A percentile compares a stretch with the other conserved stretches of the same genome.
These are phyloP conservation scores for Hagleromyces aurorensis DNA, from an alignment of 805 yeast genomes.

Conservation along the genomic window DNA sequence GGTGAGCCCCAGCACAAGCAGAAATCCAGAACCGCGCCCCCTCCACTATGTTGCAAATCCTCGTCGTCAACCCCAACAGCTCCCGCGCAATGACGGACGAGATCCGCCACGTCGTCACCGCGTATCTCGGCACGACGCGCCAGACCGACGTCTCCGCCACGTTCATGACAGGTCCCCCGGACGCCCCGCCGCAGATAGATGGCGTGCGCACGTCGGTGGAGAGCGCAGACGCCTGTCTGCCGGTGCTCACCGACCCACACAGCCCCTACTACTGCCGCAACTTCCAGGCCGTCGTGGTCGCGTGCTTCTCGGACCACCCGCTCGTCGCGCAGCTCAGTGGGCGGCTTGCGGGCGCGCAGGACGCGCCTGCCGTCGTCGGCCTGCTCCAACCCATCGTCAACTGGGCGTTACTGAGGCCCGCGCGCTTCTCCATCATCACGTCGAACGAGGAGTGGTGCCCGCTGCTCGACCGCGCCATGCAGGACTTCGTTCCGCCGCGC, in stretches of 20 bases:
- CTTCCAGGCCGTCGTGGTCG: slow-evolving; percentile 20
- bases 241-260: slow-evolving; percentile 9
- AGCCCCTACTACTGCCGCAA: slow-evolving; percentile 10
- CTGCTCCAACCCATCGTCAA: slow-evolving; percentile 15
- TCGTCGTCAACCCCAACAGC: slow-evolving; percentile 23
- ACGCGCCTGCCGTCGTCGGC: slow-evolving; percentile 12
- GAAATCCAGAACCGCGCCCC: not conserved
- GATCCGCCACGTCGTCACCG: slow-evolving; percentile 9
- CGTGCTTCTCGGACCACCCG: slow-evolving; percentile 26
- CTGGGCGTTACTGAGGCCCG: slow-evolving; percentile 9
- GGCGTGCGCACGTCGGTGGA: slow-evolving; percentile 12
- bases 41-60: slow-evolving; percentile 4
- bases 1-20: not conserved
- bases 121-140: not conserved
- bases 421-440: slow-evolving; percentile 19
- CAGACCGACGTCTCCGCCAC: slow-evolving; percentile 1
- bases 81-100: slow-evolving; percentile 18
- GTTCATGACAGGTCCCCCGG: slow-evolving; percentile 19
- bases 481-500: slow-evolving; percentile 5
- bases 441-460: slow-evolving; percentile 23
- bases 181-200: slow-evolving; percentile 20
- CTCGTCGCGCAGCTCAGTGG: slow-evolving; percentile 14
- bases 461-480: slow-evolving; percentile 14
- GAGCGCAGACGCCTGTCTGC: slow-evolving; percentile 18
- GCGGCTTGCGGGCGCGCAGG: slow-evolving; percentile 4